phyloP scores from a whole-genome alignment of 2,329 filamentous ascomycete species.

The Xylaria sp. region DNA sequence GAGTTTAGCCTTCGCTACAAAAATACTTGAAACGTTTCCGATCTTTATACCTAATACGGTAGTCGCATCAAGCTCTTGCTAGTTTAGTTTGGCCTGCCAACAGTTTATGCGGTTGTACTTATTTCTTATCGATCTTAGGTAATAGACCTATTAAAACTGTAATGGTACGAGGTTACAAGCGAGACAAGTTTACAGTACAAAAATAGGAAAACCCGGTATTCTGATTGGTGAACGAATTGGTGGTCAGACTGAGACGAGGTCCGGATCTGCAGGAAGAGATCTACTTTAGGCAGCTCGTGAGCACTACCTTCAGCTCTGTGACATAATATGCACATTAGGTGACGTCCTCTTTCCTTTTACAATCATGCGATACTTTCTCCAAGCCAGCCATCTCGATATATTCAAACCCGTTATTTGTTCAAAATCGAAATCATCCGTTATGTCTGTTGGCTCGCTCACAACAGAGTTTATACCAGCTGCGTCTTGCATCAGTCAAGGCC shows the following conservation, averaged over 20 bases:
- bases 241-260: background rate
- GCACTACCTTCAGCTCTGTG: background rate
- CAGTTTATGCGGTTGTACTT: too few species aligned
- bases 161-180: background rate
- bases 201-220: background rate
- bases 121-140: too few species aligned
- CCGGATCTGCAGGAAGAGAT: background rate
- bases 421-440: background rate
- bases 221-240: background rate
- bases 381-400: background rate
- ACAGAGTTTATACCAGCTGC: slow-evolving; percentile 13
- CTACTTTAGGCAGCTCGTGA: background rate
- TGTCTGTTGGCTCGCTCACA: slow-evolving; percentile 9
- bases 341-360: background rate
- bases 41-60: too few species aligned
- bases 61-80: too few species aligned
- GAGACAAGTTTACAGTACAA: background rate
- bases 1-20: too few species aligned
- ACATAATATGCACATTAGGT: background rate
- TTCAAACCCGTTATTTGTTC: background rate
- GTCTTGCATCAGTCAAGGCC: slow-evolving; percentile 1
- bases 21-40: too few species aligned
- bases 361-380: background rate
- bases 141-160: background rate
- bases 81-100: too few species aligned